phyloP scores from a whole-genome alignment of 306 rosid species.

The Quercus engelmannii region DNA sequence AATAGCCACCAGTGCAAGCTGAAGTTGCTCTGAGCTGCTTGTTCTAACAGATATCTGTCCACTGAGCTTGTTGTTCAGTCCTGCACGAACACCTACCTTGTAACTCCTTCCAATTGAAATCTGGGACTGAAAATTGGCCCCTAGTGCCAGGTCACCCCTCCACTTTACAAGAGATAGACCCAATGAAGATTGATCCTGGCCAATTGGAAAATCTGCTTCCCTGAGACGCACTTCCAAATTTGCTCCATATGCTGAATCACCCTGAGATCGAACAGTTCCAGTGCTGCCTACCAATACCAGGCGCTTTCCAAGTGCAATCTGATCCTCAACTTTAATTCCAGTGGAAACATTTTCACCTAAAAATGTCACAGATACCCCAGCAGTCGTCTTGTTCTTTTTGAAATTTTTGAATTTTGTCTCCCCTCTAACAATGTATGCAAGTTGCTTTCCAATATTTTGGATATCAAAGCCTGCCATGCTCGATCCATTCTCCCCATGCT shows the following conservation, averaged over 20 bases:
- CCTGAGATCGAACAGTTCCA: slow-evolving; percentile 77
- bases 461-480: slow-evolving; percentile 98
- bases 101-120: slow-evolving; percentile 80
- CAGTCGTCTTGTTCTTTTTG: slow-evolving; percentile 80
- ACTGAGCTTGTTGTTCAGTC: slow-evolving; percentile 91
- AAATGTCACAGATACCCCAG: slow-evolving; percentile 82
- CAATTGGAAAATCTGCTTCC: slow-evolving; percentile 95
- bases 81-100: slow-evolving; percentile 88
- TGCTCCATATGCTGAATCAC: slow-evolving; percentile 86
- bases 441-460: slow-evolving; percentile 62
- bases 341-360: slow-evolving; percentile 85
- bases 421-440: slow-evolving; percentile 54
- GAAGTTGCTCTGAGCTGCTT: slow-evolving; percentile 97
- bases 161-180: slow-evolving; percentile 90
- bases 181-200: slow-evolving; percentile 90
- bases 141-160: slow-evolving; percentile 87
- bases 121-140: slow-evolving; percentile 85
- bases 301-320: slow-evolving; percentile 83
- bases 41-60: slow-evolving; percentile 86
- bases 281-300: slow-evolving; percentile 78
- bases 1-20: slow-evolving; percentile 78
- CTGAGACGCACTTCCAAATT: slow-evolving; percentile 86
- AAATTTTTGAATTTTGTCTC: slow-evolving; percentile 80
- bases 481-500: slow-evolving; percentile 83
- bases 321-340: slow-evolving; percentile 90